Percentiles rank a stretch among this genome's conserved stretches.
Conservation (phyloP, 2,329 filamentous ascomycete species). For the Fusarium clavum region DNA sequence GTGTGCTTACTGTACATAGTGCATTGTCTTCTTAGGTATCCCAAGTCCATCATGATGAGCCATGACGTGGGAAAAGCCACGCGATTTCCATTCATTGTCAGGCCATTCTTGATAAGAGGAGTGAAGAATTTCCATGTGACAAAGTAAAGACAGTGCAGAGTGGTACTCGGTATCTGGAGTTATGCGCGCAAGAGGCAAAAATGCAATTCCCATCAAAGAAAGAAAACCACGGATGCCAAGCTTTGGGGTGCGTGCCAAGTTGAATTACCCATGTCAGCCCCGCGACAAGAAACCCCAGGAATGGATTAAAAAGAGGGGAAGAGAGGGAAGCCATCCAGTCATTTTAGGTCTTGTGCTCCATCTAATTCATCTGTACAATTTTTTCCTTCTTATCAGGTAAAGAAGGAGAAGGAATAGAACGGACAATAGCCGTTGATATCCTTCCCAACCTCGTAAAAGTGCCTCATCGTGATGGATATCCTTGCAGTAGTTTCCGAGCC, state of each 20-base stretch:
- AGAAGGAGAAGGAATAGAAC: not conserved
- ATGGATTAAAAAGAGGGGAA: conserved; percentile 19
- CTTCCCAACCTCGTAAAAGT: conserved; percentile 13
- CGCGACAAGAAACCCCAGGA: conserved; percentile 17
- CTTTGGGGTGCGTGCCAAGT: conserved; percentile 12
- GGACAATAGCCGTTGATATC: conserved; percentile 8
- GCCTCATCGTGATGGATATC: conserved; percentile 29
- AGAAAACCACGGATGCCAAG: conserved; percentile 14
- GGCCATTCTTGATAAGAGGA: conserved; percentile 12
- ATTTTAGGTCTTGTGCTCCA: not conserved
- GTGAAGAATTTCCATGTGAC: conserved; percentile 17
- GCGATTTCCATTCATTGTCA: not conserved
- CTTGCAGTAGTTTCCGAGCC: conserved; percentile 35
- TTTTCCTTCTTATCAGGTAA: conserved; percentile 2
- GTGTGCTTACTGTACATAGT: not conserved
- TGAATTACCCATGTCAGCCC: conserved; percentile 21
- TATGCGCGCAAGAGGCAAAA: conserved; percentile 24
- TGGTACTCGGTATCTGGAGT: conserved; percentile 1
- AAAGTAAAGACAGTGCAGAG: conserved; percentile 1
- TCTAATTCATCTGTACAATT: not conserved
- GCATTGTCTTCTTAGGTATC: not conserved
- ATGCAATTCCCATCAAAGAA: conserved; percentile 1
- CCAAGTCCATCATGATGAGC: conserved; percentile 24
- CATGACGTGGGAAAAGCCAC: conserved; percentile 32
- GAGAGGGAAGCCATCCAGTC: conserved; percentile 1